These are phyloP conservation scores for Boletus reticulatus DNA, from an alignment of 768 basidiomycete genomes.

Conservation along the genomic window DNA sequence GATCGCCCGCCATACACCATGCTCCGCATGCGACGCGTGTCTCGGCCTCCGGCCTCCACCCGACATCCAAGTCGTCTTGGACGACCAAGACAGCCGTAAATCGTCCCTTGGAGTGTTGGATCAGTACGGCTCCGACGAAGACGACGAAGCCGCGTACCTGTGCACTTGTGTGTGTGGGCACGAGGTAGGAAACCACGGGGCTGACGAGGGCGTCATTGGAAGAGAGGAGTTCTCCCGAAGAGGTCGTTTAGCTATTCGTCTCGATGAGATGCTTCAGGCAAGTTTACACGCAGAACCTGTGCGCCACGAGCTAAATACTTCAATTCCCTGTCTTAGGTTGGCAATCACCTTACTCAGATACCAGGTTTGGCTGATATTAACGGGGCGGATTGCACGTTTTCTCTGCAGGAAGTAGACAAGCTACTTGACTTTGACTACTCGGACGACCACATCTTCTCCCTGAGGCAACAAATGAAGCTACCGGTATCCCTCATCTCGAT, in stretches of 20 bases:
- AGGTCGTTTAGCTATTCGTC: conserved; percentile 68
- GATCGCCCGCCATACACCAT: conserved; percentile 80
- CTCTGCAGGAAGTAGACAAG: conserved; percentile 65
- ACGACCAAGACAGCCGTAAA: conserved; percentile 40
- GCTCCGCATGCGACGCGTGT: conserved; percentile 65
- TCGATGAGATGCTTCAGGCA: conserved; percentile 84
- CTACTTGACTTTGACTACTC: conserved; percentile 78
- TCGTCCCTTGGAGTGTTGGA: conserved; percentile 54
- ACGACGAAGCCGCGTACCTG: conserved; percentile 55
- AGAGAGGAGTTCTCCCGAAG: conserved; percentile 68
- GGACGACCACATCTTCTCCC: conserved; percentile 65
- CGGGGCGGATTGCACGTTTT: conserved; percentile 4
- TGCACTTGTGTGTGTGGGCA: conserved; percentile 71
- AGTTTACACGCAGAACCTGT: conserved; percentile 5
- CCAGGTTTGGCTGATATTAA: conserved; percentile 15
- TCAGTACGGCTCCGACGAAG: conserved; percentile 72
- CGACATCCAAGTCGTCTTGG: conserved; percentile 56
- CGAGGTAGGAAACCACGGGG: conserved; percentile 61
- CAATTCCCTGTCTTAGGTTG: conserved; percentile 19
- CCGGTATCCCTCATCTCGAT: conserved; percentile 51
- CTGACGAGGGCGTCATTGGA: conserved; percentile 54
- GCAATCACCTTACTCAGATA: conserved; percentile 15
- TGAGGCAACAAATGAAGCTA: conserved; percentile 68
- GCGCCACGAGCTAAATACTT: conserved; percentile 12
- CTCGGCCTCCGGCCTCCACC: conserved; percentile 65